Conservation (phyloP, 2,329 filamentous ascomycete genomes). For the Aspergillus transmontanensis region DNA sequence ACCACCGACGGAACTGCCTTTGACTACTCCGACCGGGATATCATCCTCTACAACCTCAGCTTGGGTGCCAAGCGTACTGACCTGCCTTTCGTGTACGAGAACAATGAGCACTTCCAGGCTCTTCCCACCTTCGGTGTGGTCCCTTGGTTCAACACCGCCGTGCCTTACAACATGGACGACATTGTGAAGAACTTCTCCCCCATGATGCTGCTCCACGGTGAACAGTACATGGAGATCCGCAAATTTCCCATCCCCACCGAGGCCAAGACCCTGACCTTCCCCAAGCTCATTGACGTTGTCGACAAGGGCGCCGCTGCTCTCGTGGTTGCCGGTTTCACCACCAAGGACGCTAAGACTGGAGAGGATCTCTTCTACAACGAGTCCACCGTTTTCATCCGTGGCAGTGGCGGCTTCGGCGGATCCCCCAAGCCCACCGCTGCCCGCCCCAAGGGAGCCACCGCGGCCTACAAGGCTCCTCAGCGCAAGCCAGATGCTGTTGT, state of each 20-base stretch:
- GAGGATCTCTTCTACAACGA: constrained; percentile 98
- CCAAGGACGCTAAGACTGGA: constrained; percentile 79
- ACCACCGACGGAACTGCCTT: constrained; percentile 75
- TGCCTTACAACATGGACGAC: constrained; percentile 77
- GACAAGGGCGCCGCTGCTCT: constrained; percentile 93
- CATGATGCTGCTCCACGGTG: constrained; percentile 98
- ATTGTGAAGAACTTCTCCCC: constrained; percentile 95
- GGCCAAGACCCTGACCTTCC: constrained; percentile 73
- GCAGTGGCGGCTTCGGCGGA: constrained; percentile 87
- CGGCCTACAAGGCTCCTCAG: constrained; percentile 75
- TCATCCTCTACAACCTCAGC: constrained; percentile 94
- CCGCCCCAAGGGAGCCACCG: constrained; percentile 79
- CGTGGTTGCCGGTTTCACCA: constrained; percentile 77
- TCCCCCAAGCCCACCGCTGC: constrained; percentile 66
- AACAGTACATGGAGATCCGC: constrained; percentile 95
- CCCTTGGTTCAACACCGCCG: constrained; percentile 83
- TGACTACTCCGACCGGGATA: constrained; percentile 81
- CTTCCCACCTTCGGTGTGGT: constrained; percentile 95
- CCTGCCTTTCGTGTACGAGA: constrained; percentile 86
- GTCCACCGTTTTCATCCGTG: constrained; percentile 86
- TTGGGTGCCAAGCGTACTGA: constrained; percentile 90
- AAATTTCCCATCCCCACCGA: constrained; percentile 89
- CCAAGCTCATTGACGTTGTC: constrained; percentile 85
- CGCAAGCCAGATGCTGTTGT: constrained; percentile 78
- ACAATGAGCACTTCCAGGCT: constrained; percentile 87